Percentiles rank a stretch among this genome's conserved stretches.
Conservation (phyloP, 306 rosid species). For the Trichosanthes truncata region DNA sequence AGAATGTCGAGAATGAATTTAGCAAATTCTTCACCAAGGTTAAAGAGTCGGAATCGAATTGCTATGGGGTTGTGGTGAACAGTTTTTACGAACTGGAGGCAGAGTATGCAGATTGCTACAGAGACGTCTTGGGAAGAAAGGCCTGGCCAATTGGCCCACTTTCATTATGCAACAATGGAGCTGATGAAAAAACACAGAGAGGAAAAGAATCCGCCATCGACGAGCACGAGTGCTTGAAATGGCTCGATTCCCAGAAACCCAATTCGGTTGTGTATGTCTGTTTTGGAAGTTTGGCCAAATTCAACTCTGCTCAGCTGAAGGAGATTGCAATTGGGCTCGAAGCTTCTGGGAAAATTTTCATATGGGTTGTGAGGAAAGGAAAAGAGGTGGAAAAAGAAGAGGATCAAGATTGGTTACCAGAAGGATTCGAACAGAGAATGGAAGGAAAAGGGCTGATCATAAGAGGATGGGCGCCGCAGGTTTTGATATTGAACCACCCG, state of each 20-base stretch:
- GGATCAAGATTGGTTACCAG: constrained; percentile 19
- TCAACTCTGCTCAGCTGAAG: constrained; percentile 9
- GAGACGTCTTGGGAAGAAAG: constrained; percentile 4
- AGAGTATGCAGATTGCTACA: constrained; percentile 13
- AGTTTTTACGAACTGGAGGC: constrained; percentile 23
- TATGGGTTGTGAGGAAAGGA: constrained; percentile 16
- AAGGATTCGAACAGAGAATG: constrained; percentile 22
- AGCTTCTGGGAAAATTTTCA: background rate
- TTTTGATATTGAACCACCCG: constrained; percentile 43
- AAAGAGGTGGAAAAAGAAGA: background rate
- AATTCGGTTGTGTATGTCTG: constrained; percentile 27
- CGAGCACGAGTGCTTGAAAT: constrained; percentile 19
- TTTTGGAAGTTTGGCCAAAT: constrained; percentile 25
- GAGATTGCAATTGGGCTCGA: constrained; percentile 22
- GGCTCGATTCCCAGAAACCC: constrained; percentile 22
- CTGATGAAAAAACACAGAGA: constrained; percentile 12
- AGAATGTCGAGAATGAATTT: background rate
- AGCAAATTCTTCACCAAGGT: background rate
- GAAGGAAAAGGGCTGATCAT: constrained; percentile 23
- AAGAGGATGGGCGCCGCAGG: constrained; percentile 37
- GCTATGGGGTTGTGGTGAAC: constrained; percentile 19
- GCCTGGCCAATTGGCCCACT: constrained; percentile 26
- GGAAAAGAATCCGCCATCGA: constrained; percentile 18
- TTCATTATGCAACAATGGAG: constrained; percentile 14
- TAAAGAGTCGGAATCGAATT: background rate